Conservation (phyloP, 169 alveolate genomes). For the Cryptosporidium ubiquitum region DNA sequence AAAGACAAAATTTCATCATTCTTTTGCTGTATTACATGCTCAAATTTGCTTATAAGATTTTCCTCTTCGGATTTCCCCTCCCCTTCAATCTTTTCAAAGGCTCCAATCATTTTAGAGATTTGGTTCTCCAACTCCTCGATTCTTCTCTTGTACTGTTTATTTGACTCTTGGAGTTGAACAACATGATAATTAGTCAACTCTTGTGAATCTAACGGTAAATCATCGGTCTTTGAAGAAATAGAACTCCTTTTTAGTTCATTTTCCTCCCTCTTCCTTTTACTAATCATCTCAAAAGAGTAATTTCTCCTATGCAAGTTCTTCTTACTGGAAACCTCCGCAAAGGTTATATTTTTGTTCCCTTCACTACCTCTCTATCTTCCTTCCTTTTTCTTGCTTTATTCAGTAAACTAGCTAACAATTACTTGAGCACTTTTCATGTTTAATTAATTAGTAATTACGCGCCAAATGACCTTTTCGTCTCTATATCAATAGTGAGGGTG, state of each 20-base stretch:
- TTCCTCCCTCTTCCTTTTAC: conserved; percentile 46
- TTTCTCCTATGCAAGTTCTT: neutral
- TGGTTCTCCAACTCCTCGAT: conserved; percentile 16
- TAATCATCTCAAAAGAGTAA: conserved; percentile 7
- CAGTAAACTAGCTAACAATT: neutral
- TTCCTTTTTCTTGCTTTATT: neutral
- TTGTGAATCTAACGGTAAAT: conserved; percentile 26
- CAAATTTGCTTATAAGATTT: neutral
- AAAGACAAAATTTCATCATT: conserved; percentile 24
- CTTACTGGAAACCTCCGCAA: neutral
- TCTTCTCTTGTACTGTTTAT: conserved; percentile 13
- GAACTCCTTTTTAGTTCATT: neutral
- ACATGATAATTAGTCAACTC: conserved; percentile 51
- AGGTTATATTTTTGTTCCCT: neutral
- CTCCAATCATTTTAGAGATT: conserved; percentile 4
- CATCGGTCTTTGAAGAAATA: neutral
- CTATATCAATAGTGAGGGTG: neutral
- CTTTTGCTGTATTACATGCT: conserved; percentile 8
- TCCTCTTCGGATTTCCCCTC: conserved; percentile 3
- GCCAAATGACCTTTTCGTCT: conserved; percentile 17
- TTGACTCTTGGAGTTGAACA: conserved; percentile 29
- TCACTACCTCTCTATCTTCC: neutral
- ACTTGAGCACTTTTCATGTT: neutral
- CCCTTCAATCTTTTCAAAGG: neutral
- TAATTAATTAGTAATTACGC: neutral